Evolutionary conservation across 23 red algal species (phyloP).

Genomic region (Gracilariopsis chorda): DNA sequence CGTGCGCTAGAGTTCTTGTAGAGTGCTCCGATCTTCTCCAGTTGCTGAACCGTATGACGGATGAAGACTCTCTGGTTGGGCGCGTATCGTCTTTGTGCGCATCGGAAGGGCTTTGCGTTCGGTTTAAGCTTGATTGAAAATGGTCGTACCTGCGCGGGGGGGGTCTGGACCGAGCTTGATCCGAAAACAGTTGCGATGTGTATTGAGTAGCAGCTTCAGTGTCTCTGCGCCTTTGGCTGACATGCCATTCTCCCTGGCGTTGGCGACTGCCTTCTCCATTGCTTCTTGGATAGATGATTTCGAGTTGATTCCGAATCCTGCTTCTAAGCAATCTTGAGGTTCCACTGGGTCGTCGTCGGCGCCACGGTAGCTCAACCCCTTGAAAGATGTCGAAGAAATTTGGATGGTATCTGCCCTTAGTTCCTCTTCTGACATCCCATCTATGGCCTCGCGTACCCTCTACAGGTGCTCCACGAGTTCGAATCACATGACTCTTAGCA

Average conservation of each 20-base stretch:
- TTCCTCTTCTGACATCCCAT: not conserved
- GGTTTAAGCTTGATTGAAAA: not conserved
- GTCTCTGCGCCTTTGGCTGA: not conserved
- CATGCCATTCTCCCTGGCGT: not conserved
- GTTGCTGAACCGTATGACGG: not conserved
- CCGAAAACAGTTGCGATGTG: not conserved
- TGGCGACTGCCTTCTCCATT: not conserved
- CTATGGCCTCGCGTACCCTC: not conserved
- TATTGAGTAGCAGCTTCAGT: not conserved
- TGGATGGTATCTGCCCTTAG: not conserved
- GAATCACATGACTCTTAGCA: too few relatives aligned
- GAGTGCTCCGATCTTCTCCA: conserved; percentile 16
- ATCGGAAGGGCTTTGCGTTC: not conserved
- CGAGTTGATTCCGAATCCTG: not conserved
- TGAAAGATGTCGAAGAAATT: too few relatives aligned
- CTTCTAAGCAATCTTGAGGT: not conserved
- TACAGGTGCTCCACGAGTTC: not conserved
- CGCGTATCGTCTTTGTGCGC: not conserved
- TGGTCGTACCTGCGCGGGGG: not conserved
- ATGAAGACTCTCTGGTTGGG: not conserved
- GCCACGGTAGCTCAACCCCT: not conserved
- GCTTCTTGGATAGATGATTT: not conserved
- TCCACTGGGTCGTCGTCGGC: conserved; percentile 18
- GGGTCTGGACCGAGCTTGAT: conserved; percentile 6
- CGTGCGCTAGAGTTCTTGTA: not conserved